Evolutionary conservation across 1,139 yeast species (phyloP).

Genomic region (Pichia sp.): DNA sequence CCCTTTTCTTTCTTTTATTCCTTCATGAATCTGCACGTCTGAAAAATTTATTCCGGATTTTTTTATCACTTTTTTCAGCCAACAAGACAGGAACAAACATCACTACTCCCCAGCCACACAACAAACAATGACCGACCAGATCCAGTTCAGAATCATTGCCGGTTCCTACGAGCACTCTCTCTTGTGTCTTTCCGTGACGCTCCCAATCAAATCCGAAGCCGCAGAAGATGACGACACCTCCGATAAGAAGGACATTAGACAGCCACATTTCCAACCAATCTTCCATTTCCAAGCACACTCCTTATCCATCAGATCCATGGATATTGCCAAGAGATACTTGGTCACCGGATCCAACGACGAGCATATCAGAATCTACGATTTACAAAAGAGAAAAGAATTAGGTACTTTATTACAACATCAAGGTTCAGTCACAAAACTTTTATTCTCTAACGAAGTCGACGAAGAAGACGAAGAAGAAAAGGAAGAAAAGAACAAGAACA

Average conservation of each 20-base stretch:
- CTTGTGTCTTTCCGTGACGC: conserved; percentile 72
- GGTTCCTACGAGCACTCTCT: conserved; percentile 97
- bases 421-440: conserved; percentile 79
- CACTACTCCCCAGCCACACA: no score
- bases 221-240: conserved; percentile 13
- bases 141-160: conserved; percentile 71
- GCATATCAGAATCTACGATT: conserved; percentile 89
- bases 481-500: conserved; percentile 17
- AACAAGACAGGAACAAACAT: no score
- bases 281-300: conserved; percentile 97
- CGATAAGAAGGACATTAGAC: conserved; percentile 29
- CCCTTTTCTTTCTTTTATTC: not conserved
- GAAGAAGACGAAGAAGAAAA: conserved; percentile 19
- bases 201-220: conserved; percentile 34
- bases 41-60: not conserved
- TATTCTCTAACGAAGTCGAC: conserved; percentile 55
- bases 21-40: not conserved
- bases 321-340: conserved; percentile 77
- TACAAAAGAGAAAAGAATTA: conserved; percentile 89
- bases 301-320: conserved; percentile 80
- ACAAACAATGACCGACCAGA: conserved; percentile 10
- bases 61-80: not conserved
- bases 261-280: conserved; percentile 82
- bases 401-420: conserved; percentile 90
- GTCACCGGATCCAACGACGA: conserved; percentile 98